Conservation (phyloP, 2,329 filamentous ascomycete genomes). For the Colletotrichum sp. region DNA sequence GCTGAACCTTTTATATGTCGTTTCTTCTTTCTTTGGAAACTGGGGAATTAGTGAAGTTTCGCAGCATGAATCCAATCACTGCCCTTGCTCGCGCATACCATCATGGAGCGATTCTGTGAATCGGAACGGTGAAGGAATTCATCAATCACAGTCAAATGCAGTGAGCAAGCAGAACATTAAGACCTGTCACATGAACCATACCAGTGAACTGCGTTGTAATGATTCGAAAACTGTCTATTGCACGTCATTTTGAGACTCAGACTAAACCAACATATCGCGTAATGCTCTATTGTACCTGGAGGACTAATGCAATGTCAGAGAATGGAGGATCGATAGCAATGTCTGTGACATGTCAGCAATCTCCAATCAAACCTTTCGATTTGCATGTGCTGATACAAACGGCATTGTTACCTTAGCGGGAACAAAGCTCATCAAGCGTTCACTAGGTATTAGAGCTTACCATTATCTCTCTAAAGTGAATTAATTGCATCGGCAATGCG, state of each 20-base stretch:
- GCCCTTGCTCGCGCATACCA: not conserved
- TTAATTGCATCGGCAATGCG: not conserved
- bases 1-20: not conserved
- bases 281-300: fast-evolving
- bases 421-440: not conserved
- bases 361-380: not conserved
- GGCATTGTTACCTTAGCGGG: not conserved
- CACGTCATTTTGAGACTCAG: not conserved
- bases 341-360: not conserved
- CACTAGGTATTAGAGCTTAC: not conserved
- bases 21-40: not conserved
- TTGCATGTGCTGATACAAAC: not conserved
- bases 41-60: not conserved
- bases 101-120: not conserved
- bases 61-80: not conserved
- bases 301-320: not conserved
- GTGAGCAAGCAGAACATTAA: not conserved
- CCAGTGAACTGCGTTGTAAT: not conserved
- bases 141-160: not conserved
- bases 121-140: not conserved
- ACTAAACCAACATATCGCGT: not conserved
- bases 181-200: not conserved
- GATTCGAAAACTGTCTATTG: not conserved
- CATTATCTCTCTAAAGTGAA: not conserved
- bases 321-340: not conserved